Percentiles rank a stretch among this genome's conserved stretches.
These are phyloP conservation scores for Calonectria leucothoes DNA, from an alignment of 2,329 filamentous ascomycete genomes.

Conservation along the genomic window DNA sequence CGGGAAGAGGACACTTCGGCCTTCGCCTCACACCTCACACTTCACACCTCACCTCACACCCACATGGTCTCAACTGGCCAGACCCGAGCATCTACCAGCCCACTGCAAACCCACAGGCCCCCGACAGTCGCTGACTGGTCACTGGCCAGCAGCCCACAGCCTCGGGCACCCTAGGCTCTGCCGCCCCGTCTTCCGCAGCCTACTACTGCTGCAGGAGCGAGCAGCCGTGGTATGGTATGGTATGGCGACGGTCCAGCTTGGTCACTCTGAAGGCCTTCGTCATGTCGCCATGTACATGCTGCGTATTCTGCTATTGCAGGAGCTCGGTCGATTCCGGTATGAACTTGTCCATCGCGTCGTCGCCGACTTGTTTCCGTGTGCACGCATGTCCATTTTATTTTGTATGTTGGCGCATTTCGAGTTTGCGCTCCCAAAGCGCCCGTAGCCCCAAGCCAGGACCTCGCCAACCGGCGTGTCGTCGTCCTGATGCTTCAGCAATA, in stretches of 20 bases:
- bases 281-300: constrained; percentile 28
- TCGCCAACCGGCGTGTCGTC: constrained; percentile 27
- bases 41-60: constrained; percentile 19
- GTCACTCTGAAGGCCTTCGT: constrained; percentile 16
- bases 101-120: constrained; percentile 19
- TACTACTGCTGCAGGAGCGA: constrained; percentile 27
- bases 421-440: constrained; percentile 28
- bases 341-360: constrained; percentile 14
- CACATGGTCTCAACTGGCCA: constrained; percentile 24
- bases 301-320: constrained; percentile 39
- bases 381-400: background rate
- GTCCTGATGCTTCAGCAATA: constrained; percentile 42
- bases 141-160: constrained; percentile 12
- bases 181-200: constrained; percentile 17
- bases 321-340: constrained; percentile 5
- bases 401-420: constrained; percentile 29
- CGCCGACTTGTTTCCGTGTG: background rate
- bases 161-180: constrained; percentile 15
- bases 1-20: constrained; percentile 15
- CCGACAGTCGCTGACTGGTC: constrained; percentile 19
- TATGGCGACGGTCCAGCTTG: constrained; percentile 7
- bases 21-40: constrained; percentile 16
- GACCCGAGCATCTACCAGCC: constrained; percentile 20
- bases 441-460: constrained; percentile 15
- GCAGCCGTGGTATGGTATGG: constrained; percentile 15